These are phyloP conservation scores for Melampsora larici-populina DNA, from an alignment of 1,284 basidiomycete species.

Conservation along the genomic window DNA sequence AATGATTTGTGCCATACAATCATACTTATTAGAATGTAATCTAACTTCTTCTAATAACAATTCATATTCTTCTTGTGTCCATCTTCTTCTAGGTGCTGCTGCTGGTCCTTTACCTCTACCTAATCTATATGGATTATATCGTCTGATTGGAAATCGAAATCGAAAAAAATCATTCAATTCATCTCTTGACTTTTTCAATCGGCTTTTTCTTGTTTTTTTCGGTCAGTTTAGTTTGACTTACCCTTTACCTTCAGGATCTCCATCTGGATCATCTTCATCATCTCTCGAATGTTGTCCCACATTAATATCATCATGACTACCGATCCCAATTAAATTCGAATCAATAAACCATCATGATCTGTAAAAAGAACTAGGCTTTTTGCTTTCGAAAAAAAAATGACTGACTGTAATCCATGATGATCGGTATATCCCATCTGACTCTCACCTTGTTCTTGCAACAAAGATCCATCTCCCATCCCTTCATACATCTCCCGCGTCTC, in stretches of 20 bases:
- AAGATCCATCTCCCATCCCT: background rate
- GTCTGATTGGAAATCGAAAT: background rate
- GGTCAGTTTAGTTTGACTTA: background rate
- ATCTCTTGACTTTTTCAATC: no score
- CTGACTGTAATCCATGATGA: background rate
- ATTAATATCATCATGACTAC: constrained; percentile 8
- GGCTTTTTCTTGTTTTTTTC: background rate
- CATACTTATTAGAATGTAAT: constrained; percentile 40
- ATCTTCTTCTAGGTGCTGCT: constrained; percentile 25
- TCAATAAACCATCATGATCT: background rate
- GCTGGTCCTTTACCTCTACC: constrained; percentile 32
- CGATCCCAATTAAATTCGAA: background rate
- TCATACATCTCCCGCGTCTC: constrained; percentile 7
- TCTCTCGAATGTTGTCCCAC: constrained; percentile 1
- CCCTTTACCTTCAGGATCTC: constrained; percentile 5
- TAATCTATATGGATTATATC: constrained; percentile 32
- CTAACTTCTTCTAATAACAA: constrained; percentile 34
- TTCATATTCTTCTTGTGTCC: constrained; percentile 39
- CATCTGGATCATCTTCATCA: constrained; percentile 14
- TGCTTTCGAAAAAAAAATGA: no score
- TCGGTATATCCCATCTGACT: background rate
- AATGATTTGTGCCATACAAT: constrained; percentile 43
- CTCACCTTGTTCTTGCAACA: background rate
- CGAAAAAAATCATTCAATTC: background rate
- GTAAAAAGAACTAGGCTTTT: background rate